Evolutionary conservation across 2,329 filamentous ascomycete species (phyloP).

Genomic region (Diaporthe citrichinensis): DNA sequence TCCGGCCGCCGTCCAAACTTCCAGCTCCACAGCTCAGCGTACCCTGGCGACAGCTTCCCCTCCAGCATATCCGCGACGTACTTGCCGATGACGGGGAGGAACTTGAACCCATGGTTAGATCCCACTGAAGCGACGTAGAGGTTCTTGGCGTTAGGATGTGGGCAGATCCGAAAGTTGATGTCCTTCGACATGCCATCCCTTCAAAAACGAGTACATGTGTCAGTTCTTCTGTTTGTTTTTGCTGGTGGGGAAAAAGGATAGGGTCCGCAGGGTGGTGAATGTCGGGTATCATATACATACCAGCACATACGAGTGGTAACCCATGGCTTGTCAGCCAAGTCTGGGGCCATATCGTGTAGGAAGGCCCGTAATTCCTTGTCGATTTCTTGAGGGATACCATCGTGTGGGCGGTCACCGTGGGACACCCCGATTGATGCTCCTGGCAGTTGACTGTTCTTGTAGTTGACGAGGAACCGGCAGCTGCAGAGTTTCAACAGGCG

Average conservation of each 20-base stretch:
- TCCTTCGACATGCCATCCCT: slow-evolving; percentile 51
- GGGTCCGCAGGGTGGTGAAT: background rate
- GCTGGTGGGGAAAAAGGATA: background rate
- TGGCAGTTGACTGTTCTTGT: background rate
- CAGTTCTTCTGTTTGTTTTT: background rate
- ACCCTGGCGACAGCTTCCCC: slow-evolving; percentile 56
- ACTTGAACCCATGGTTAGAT: slow-evolving; percentile 64
- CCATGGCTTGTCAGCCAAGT: slow-evolving; percentile 63
- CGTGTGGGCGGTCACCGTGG: slow-evolving; percentile 5
- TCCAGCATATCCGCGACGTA: slow-evolving; percentile 62
- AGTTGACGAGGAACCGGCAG: slow-evolving; percentile 1
- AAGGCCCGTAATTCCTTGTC: slow-evolving; percentile 66
- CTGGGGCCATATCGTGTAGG: slow-evolving; percentile 64
- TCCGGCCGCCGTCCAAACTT: slow-evolving; percentile 38
- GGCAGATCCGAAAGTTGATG: slow-evolving; percentile 47
- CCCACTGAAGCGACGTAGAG: slow-evolving; percentile 64
- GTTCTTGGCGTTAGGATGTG: slow-evolving; percentile 44
- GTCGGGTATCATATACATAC: slow-evolving; percentile 55
- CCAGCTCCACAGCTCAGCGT: slow-evolving; percentile 55
- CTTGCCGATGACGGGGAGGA: slow-evolving; percentile 63
- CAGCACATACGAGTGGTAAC: slow-evolving; percentile 65
- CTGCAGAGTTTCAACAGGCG: background rate
- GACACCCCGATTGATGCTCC: background rate
- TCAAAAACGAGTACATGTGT: background rate
- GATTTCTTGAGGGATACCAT: slow-evolving; percentile 55